Conservation (phyloP, 257 asterid genomes). For the Parsonsia alboflavescens region DNA sequence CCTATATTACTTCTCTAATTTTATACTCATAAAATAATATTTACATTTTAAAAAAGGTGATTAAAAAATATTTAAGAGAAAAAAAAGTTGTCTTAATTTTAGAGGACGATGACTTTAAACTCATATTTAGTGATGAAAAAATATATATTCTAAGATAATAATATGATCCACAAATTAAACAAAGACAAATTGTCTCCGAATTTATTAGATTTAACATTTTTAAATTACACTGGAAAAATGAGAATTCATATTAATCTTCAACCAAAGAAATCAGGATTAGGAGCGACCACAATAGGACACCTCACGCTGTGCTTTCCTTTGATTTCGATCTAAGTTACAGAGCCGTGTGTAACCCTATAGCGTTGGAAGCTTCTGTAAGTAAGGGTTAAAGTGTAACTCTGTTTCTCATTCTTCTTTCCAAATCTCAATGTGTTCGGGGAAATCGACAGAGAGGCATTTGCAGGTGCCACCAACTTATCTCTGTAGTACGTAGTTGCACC, state of each 20-base stretch:
- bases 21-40: too few relatives aligned
- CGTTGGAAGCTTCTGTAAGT: constrained; percentile 1
- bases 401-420: constrained; percentile 35
- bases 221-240: neutral
- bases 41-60: too few relatives aligned
- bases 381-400: constrained; percentile 24
- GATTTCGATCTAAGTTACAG: constrained; percentile 47
- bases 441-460: constrained; percentile 20
- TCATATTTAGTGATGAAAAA: too few relatives aligned
- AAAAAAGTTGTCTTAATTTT: too few relatives aligned
- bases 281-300: constrained; percentile 39
- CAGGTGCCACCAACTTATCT: constrained; percentile 30
- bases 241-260: neutral
- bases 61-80: too few relatives aligned
- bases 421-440: constrained; percentile 32
- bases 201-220: neutral
- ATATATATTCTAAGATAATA: too few relatives aligned
- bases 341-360: constrained; percentile 31
- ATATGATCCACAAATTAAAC: too few relatives aligned
- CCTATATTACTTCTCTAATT: too few relatives aligned
- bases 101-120: too few relatives aligned
- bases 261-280: neutral
- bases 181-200: too few relatives aligned
- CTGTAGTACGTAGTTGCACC: constrained; percentile 31
- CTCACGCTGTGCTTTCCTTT: constrained; percentile 39